Evolutionary conservation across 306 rosid species (phyloP), one percentile per base, ranked within the genome.

Genomic region (Cicer cuneatum): DNA sequence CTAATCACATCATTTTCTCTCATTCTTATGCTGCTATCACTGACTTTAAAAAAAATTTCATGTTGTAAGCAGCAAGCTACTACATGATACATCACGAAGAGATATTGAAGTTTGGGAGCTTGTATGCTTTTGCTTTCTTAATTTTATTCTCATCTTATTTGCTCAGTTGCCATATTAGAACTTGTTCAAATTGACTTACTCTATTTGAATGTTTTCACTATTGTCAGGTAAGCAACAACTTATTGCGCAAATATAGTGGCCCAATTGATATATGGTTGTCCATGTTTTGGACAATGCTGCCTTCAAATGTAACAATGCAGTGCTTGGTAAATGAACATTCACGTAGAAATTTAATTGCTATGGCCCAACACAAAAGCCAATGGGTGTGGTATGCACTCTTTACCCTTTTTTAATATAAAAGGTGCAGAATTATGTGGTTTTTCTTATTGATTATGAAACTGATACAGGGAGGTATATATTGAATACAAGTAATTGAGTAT

Each of bases 301-400:
- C 67, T 71, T 69, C 91, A 60, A 78, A 83, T 66, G 87, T 78
- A 81, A 68, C 29, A 76, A 66, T 75, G 78, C 90, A 84, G 69
- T 94, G 90, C 90, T 77, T 91, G 85, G 69, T 79, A 60, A 90
- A 89, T 59, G 91, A 87, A 71, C 83, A 80, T 53, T 85, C 89
- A 5, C 76, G 52, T 8, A 85, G 87, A 80, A 94, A 93, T 85
- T 83, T 85, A 78, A 79, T 48, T 0, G 98, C 96, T 6, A 94
- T 91, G 96, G 90, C 97, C 45, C 96, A 87, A 67, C 97, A 91
- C 81, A 64, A 90, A 43, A 94, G 97, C 86, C 96, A 91, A 77
- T 94, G 97, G 98, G 89, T 88, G 54, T 91, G 98, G 98, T 94
- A 86, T 47, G 78, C 65, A 29, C 35, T 29, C 35, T 29, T 29